Evolutionary conservation across 2,329 filamentous ascomycete species (phyloP).

Genomic region (Fusarium pilosicola): DNA sequence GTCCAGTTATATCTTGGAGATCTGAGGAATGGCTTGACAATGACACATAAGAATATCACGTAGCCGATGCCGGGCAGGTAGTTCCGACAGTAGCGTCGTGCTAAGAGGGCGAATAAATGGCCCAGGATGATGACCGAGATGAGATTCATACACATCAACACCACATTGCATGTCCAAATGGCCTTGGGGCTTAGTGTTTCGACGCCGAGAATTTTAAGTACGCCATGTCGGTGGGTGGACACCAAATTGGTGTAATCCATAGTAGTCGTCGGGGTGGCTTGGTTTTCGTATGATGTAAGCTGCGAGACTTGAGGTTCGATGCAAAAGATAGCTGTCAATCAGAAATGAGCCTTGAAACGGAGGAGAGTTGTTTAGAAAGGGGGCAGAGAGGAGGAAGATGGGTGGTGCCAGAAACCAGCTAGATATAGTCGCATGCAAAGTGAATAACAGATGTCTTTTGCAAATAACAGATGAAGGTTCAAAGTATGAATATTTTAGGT

Average conservation of each 20-base stretch:
- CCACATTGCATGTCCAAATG: no score
- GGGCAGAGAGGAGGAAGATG: no score
- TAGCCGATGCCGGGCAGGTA: no score
- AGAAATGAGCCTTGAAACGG: not conserved
- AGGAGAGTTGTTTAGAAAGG: not conserved
- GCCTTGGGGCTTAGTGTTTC: not conserved
- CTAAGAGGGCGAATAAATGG: no score
- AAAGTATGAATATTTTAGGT: not conserved
- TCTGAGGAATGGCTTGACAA: no score
- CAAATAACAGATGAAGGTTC: accelerated
- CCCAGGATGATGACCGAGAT: no score
- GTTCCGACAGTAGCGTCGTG: no score
- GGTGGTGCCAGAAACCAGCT: not conserved
- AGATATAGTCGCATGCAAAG: not conserved
- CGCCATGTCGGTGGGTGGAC: not conserved
- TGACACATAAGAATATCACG: no score
- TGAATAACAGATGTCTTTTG: accelerated
- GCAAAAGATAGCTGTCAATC: not conserved
- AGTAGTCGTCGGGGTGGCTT: not conserved
- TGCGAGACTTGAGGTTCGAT: not conserved
- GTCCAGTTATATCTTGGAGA: no score
- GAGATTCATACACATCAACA: no score
- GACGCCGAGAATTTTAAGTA: no score
- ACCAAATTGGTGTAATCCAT: not conserved
- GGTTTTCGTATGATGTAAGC: not conserved